Evolutionary conservation across 371 early-diverging fungal species (phyloP).

Genomic region (Mortierella sp.): DNA sequence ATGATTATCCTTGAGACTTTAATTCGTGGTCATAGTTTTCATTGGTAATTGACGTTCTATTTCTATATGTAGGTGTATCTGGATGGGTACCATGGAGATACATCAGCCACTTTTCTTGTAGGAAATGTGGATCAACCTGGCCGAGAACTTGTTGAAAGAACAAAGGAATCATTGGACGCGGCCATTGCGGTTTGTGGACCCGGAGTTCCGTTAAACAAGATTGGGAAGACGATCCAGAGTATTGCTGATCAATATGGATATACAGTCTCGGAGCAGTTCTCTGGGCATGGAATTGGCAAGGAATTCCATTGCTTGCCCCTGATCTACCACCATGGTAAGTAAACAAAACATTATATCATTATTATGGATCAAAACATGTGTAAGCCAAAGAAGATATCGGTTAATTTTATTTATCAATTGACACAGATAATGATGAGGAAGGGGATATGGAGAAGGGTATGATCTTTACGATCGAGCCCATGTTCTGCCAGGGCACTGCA

Average conservation of each 20-base stretch:
- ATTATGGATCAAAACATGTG: not conserved
- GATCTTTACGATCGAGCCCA: conserved; percentile 92
- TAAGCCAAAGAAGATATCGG: too few species aligned
- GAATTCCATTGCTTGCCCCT: conserved; percentile 76
- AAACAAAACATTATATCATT: not conserved
- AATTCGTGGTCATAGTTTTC: not conserved
- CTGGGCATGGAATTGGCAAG: conserved; percentile 91
- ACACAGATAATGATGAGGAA: conserved; percentile 65
- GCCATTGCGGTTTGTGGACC: conserved; percentile 86
- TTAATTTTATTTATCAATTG: not conserved
- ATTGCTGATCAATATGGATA: conserved; percentile 69
- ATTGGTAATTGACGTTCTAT: not conserved
- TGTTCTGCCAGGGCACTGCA: conserved; percentile 84
- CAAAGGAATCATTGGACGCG: conserved; percentile 77
- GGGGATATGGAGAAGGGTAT: conserved; percentile 81
- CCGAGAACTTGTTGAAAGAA: conserved; percentile 72
- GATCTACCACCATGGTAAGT: conserved; percentile 72
- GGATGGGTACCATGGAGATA: conserved; percentile 88
- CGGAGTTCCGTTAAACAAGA: conserved; percentile 76
- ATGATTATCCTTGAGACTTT: not conserved
- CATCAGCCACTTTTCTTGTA: conserved; percentile 86
- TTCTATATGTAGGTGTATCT: conserved; percentile 65
- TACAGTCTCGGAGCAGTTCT: conserved; percentile 80
- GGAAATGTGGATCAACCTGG: conserved; percentile 84
- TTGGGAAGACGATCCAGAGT: conserved; percentile 81